These are phyloP conservation scores for Nevesoporus exiguus DNA, from an alignment of 768 basidiomycete genomes.

Conservation along the genomic window DNA sequence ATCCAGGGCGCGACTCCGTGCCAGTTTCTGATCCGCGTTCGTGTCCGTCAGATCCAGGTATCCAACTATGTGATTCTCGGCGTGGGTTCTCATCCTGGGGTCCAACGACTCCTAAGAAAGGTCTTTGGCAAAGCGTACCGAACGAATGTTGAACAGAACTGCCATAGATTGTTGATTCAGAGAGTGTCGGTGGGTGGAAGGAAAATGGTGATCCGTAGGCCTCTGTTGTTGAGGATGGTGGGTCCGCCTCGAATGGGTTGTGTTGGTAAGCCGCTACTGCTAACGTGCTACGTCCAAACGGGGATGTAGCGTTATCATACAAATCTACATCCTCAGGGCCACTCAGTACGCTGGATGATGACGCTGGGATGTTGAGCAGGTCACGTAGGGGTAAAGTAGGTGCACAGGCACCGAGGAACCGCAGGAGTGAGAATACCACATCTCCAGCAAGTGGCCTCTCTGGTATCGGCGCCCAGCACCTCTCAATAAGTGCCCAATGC, in stretches of 20 bases:
- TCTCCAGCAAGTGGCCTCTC: too few relatives aligned
- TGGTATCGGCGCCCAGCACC: too few relatives aligned
- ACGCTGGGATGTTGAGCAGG: too few relatives aligned
- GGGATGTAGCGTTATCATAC: neutral
- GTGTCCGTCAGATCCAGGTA: constrained; percentile 41
- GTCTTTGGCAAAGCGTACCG: constrained; percentile 57
- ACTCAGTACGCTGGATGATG: too few relatives aligned
- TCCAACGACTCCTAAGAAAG: constrained; percentile 56
- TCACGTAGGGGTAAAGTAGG: too few relatives aligned
- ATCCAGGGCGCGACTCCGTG: too few relatives aligned
- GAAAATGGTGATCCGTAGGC: constrained; percentile 69
- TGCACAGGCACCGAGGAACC: too few relatives aligned
- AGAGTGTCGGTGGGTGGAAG: constrained; percentile 65
- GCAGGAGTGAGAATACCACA: too few relatives aligned
- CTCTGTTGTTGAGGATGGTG: constrained; percentile 26
- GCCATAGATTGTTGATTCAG: constrained; percentile 34
- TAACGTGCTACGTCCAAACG: too few relatives aligned
- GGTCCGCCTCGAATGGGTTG: constrained; percentile 30
- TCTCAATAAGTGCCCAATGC: too few relatives aligned
- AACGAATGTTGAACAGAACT: constrained; percentile 34
- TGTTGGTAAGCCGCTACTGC: constrained; percentile 30
- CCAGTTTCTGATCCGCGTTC: constrained; percentile 69
- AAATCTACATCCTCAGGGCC: too few relatives aligned
- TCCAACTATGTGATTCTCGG: constrained; percentile 33
- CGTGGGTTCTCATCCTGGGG: constrained; percentile 39